phyloP scores from a whole-genome alignment of 179 eudicot species.

The Kewa caespitosa region DNA sequence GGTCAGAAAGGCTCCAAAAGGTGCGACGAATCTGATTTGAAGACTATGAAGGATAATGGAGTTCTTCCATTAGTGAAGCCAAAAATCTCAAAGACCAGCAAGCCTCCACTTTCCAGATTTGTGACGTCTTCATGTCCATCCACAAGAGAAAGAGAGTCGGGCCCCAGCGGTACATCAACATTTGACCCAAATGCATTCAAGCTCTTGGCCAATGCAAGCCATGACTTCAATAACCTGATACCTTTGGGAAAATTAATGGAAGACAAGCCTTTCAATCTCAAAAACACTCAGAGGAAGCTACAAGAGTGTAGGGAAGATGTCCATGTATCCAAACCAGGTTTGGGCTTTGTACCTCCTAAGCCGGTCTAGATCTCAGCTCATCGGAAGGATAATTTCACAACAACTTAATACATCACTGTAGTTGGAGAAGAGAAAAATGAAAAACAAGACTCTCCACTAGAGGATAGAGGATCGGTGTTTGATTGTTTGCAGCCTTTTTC shows the following conservation, averaged over 20 bases:
- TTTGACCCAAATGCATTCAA: slow-evolving; percentile 1
- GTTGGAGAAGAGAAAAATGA: neutral
- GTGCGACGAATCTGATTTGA: too few relatives aligned
- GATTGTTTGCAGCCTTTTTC: neutral
- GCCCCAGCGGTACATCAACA: too few relatives aligned
- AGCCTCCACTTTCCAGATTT: neutral
- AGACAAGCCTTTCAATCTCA: neutral
- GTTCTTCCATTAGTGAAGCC: neutral
- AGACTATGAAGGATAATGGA: neutral
- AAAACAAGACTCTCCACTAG: neutral
- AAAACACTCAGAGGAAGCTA: neutral
- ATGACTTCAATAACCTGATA: neutral
- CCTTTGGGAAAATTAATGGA: slow-evolving; percentile 1
- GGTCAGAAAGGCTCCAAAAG: neutral
- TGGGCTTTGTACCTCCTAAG: neutral
- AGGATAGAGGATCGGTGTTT: neutral
- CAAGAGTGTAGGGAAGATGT: neutral
- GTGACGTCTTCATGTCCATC: neutral
- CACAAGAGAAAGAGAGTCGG: neutral
- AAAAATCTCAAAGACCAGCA: neutral
- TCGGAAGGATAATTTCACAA: too few relatives aligned
- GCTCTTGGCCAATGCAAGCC: slow-evolving; percentile 3
- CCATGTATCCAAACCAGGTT: neutral
- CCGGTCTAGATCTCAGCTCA: neutral
- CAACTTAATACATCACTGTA: neutral